Base-by-base conservation (phyloP, 2,329 filamentous ascomycete genomes). In the Penicillium sp. region DNA sequence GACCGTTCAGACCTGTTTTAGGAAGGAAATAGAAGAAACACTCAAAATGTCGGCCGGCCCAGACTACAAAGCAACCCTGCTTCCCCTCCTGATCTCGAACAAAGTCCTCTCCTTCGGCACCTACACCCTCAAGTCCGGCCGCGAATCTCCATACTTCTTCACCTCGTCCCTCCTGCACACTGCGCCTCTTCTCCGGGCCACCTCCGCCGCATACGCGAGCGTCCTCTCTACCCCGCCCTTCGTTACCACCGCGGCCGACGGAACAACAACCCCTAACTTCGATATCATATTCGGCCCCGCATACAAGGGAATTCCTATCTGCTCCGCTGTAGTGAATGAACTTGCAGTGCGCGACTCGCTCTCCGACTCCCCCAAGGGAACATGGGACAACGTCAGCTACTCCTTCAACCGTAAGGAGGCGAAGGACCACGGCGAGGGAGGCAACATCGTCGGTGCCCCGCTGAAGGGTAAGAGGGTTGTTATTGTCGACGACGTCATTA, bases 291-390 rank as follows among this genome's bases (percentile, higher is more conserved):
- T 98, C 78, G 93, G 65, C 17, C 94, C 95, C 3, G 94, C 95
- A 9, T 99, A 98, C 85, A 99, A 98, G 82, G 95, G 95, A 49
- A 97, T 98, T 67, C 92, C 93, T 1, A 86, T 98, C n/a, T 91
- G 91, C 49, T 89, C 90, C 17, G 86, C 91, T 3, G 90, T 92
- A 17, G 85, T 90, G 44, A 86, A 91, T 74, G 90, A 93, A 76
- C 86, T 98, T 13, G 87, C 87, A 57, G 85, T 89, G 71, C 80
- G 93, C 11, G 88, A 92, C 65, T 68, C 72, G 4, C 70, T 76
- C 26, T 69, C 73, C 9, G 69, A 58, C 7, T 64, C 66, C 5
- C 65, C 71, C 9, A 81, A 86, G 19, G 78, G 81, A 55, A 86
- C 84, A 64, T 95, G 90, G 78, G 87, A 86, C 60, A 79, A 84